phyloP scores from a whole-genome alignment of 129 eudicot genomes.

The Artemisia annua region DNA sequence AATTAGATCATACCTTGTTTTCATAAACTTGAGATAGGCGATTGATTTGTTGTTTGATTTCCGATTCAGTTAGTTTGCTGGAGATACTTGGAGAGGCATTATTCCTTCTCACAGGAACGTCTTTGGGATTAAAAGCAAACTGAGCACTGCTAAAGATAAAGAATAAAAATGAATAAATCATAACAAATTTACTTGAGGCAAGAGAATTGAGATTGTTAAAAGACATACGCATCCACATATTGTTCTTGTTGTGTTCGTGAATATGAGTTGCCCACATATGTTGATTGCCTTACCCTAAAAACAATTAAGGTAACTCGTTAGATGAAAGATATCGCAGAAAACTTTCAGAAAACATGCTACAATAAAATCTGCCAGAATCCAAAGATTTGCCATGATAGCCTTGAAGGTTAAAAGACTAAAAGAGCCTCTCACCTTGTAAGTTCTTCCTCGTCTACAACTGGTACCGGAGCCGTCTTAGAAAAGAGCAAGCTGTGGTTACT shows the following conservation, averaged over 20 bases:
- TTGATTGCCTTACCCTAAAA: conserved; percentile 52
- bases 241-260: conserved; percentile 49
- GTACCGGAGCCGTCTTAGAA: conserved; percentile 80
- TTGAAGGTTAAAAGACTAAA: background rate
- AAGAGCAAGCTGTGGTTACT: conserved; percentile 95
- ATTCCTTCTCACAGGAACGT: conserved; percentile 44
- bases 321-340: background rate
- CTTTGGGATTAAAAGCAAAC: conserved; percentile 85
- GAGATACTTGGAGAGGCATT: conserved; percentile 31
- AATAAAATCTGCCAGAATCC: background rate
- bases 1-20: conserved; percentile 56
- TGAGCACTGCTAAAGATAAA: conserved; percentile 44
- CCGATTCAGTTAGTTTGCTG: conserved; percentile 58
- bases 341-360: background rate
- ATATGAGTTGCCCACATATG: conserved; percentile 40
- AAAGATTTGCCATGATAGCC: conserved; percentile 10
- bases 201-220: conserved; percentile 7
- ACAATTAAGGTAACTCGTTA: background rate
- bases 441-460: conserved; percentile 48
- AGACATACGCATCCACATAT: conserved; percentile 60
- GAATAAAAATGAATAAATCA: background rate
- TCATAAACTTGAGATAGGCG: conserved; percentile 61
- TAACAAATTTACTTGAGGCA: background rate
- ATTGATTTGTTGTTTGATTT: conserved; percentile 67
- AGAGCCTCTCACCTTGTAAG: conserved; percentile 48